Evolutionary conservation across 306 rosid species (phyloP).

Genomic region (Bauhinia variegata): DNA sequence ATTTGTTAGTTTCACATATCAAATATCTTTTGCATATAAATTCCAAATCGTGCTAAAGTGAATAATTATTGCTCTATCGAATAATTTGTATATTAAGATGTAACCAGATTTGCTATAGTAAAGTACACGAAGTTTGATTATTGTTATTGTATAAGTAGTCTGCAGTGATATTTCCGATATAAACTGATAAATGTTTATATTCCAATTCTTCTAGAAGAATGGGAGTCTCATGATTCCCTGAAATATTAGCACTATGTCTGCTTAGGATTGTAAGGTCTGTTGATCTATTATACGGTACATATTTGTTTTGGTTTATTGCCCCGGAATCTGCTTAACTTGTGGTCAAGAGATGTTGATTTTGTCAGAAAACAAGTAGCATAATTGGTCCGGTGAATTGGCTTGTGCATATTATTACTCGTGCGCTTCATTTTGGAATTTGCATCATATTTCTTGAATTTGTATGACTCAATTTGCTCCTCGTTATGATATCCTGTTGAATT

Average conservation of each 20-base stretch:
- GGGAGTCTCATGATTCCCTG: background rate
- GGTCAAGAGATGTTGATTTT: slow-evolving; percentile 17
- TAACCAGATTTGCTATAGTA: slow-evolving; percentile 4
- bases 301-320: background rate
- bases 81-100: slow-evolving; percentile 24
- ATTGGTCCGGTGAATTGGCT: slow-evolving; percentile 8
- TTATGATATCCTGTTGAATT: slow-evolving; percentile 28
- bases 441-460: slow-evolving; percentile 27
- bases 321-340: slow-evolving; percentile 9
- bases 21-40: slow-evolving; percentile 19
- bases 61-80: background rate
- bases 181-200: slow-evolving; percentile 9
- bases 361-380: slow-evolving; percentile 7
- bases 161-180: background rate
- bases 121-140: background rate
- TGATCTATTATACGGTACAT: background rate
- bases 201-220: slow-evolving; percentile 13
- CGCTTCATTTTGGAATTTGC: slow-evolving; percentile 15
- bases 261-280: slow-evolving; percentile 12
- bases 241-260: slow-evolving; percentile 9
- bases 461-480: slow-evolving; percentile 12
- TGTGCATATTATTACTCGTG: background rate
- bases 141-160: no score
- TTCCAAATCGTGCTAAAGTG: slow-evolving; percentile 12
- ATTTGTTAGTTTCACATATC: slow-evolving; percentile 19